phyloP scores from a whole-genome alignment of 2,329 filamentous ascomycete genomes.

The Coniochaeta sp. region DNA sequence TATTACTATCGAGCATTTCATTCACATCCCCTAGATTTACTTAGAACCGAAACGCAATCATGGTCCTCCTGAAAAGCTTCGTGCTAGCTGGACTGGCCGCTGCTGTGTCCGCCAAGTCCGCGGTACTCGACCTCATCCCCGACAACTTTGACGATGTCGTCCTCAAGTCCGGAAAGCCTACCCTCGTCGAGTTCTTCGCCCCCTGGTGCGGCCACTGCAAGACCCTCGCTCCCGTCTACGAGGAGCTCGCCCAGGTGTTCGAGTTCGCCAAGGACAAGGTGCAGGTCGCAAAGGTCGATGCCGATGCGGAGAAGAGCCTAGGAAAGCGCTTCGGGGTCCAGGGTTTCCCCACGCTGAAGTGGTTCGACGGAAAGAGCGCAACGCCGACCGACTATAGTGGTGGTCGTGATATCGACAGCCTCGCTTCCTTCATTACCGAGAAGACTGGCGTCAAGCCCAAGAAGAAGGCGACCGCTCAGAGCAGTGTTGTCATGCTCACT shows the following conservation, averaged over 20 bases:
- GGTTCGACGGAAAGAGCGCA: conserved; percentile 91
- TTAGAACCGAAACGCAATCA: conserved; percentile 16
- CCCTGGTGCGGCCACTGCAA: conserved; percentile 99
- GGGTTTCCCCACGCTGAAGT: conserved; percentile 96
- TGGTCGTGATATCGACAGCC: conserved; percentile 79
- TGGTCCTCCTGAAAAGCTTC: conserved; percentile 56
- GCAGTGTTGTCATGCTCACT: conserved; percentile 71
- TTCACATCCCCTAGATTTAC: too few relatives aligned
- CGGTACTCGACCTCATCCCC: conserved; percentile 84
- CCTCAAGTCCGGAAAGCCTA: conserved; percentile 86
- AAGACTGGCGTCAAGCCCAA: conserved; percentile 82
- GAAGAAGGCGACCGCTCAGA: conserved; percentile 66
- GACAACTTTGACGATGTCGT: conserved; percentile 89
- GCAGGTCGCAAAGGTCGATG: conserved; percentile 91
- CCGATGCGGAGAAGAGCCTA: conserved; percentile 77
- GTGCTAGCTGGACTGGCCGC: conserved; percentile 48
- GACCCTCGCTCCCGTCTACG: conserved; percentile 88
- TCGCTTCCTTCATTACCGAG: conserved; percentile 72
- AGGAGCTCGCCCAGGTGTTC: conserved; percentile 75
- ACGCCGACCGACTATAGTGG: conserved; percentile 79
- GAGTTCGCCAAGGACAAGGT: conserved; percentile 66
- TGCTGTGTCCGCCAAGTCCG: conserved; percentile 62
- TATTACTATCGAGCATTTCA: not conserved
- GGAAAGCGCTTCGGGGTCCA: conserved; percentile 83
- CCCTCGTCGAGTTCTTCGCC: conserved; percentile 95